phyloP scores from a whole-genome alignment of 176 grass and related monocot species.

The Ensete glaucum region DNA sequence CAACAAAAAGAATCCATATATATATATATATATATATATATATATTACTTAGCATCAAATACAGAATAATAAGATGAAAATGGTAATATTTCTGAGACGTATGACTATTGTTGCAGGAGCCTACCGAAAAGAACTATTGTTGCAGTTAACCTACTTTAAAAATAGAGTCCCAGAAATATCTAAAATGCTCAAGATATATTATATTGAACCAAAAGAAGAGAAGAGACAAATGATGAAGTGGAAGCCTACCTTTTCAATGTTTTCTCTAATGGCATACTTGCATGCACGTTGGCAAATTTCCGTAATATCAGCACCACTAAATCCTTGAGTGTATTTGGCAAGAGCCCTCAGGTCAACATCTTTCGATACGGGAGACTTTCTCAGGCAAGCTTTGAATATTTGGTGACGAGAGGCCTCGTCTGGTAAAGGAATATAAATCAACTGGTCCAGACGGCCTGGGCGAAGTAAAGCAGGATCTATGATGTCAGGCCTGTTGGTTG shows the following conservation, averaged over 20 bases:
- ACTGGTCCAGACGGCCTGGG: conserved; percentile 15
- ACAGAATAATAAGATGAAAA: too few species aligned
- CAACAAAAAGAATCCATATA: too few species aligned
- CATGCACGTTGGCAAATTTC: conserved; percentile 22
- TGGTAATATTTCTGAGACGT: too few species aligned
- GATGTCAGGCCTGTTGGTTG: conserved; percentile 22
- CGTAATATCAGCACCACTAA: conserved; percentile 21
- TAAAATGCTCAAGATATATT: neutral
- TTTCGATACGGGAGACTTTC: conserved; percentile 13
- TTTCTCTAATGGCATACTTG: conserved; percentile 20
- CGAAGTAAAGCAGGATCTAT: conserved; percentile 19
- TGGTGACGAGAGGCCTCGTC: conserved; percentile 15
- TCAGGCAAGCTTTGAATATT: conserved; percentile 17
- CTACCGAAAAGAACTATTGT: too few species aligned
- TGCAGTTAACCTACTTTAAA: neutral
- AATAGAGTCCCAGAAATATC: neutral
- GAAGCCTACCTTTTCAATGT: conserved; percentile 15
- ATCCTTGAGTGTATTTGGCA: conserved; percentile 20
- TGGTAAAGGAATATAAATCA: conserved; percentile 22
- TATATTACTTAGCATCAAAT: too few species aligned
- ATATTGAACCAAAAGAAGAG: neutral
- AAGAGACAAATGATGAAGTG: too few species aligned
- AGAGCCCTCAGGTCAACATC: conserved; percentile 8
- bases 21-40: too few species aligned
- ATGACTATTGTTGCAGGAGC: too few species aligned